phyloP scores from a whole-genome alignment of 1,284 basidiomycete genomes.

The Ustilago trichophora region DNA sequence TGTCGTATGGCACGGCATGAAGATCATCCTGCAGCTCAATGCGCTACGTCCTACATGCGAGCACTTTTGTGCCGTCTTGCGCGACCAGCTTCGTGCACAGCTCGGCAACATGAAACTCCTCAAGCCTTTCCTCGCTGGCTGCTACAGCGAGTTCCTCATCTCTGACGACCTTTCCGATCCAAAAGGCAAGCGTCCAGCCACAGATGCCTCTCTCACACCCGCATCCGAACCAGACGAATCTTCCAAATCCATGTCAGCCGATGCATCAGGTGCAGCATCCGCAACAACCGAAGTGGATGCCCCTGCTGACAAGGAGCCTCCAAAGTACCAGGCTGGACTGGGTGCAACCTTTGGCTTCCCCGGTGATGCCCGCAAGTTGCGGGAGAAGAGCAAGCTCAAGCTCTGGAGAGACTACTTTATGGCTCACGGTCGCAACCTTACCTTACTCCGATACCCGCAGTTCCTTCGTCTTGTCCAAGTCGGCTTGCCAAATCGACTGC shows the following conservation, averaged over 20 bases:
- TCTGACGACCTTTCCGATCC: conserved; percentile 65
- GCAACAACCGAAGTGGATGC: conserved; percentile 4
- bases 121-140: conserved; percentile 87
- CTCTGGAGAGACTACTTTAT: conserved; percentile 85
- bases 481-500: conserved; percentile 90
- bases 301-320: conserved; percentile 28
- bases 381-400: conserved; percentile 96
- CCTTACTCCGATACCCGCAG: conserved; percentile 93
- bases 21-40: conserved; percentile 94
- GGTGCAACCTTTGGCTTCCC: conserved; percentile 66
- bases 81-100: conserved; percentile 88
- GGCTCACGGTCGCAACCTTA: conserved; percentile 85
- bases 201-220: conserved; percentile 21
- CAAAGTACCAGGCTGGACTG: conserved; percentile 55
- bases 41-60: conserved; percentile 95
- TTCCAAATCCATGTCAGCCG: not conserved
- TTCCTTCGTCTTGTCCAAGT: conserved; percentile 96
- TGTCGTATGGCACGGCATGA: conserved; percentile 93
- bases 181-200: conserved; percentile 62
- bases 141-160: conserved; percentile 93
- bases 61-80: conserved; percentile 86
- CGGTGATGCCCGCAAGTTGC: conserved; percentile 67
- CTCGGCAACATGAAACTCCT: conserved; percentile 81
- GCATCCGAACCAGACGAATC: conserved; percentile 20
- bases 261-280: conserved; percentile 11